Percentiles rank a stretch among this genome's conserved stretches.
Evolutionary conservation across 208 protist genomes (phyloP).

Genomic region (Balamuthia mandrillaris): DNA sequence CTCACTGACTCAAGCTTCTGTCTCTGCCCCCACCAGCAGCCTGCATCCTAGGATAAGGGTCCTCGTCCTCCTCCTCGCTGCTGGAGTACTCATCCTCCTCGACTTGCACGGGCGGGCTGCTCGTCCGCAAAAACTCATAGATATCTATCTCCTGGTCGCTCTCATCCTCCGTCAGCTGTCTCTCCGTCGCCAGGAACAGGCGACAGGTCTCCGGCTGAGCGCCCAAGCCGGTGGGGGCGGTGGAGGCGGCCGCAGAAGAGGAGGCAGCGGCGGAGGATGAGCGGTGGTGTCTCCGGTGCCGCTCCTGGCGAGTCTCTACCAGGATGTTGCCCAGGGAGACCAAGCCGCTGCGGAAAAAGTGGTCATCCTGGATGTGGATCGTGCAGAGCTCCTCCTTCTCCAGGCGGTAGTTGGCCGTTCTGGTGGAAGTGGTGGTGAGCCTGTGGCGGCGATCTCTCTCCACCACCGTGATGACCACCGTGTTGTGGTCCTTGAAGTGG

Average conservation of each 20-base stretch:
- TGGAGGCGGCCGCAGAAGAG: no score
- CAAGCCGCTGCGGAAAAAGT: neutral
- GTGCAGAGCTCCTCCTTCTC: constrained; percentile 5
- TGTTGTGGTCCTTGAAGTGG: constrained; percentile 2
- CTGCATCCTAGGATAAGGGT: no score
- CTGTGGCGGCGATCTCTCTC: neutral
- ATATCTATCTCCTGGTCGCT: constrained; percentile 8
- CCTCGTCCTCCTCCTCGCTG: neutral
- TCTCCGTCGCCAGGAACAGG: neutral
- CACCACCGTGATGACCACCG: constrained; percentile 7
- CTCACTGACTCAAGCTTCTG: no score
- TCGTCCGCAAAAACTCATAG: neutral
- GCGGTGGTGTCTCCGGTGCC: no score
- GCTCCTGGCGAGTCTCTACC: neutral
- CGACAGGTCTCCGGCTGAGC: neutral
- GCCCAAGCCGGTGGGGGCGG: no score
- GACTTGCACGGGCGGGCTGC: neutral
- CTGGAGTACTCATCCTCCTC: neutral
- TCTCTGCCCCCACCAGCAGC: no score
- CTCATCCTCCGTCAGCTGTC: neutral
- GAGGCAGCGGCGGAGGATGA: no score
- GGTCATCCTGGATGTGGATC: neutral
- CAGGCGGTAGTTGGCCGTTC: neutral
- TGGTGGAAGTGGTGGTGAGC: neutral
- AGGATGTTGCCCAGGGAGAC: neutral